Evolutionary conservation across 441 rosid genomes (phyloP).

Genomic region (Metrosideros polymorpha): DNA sequence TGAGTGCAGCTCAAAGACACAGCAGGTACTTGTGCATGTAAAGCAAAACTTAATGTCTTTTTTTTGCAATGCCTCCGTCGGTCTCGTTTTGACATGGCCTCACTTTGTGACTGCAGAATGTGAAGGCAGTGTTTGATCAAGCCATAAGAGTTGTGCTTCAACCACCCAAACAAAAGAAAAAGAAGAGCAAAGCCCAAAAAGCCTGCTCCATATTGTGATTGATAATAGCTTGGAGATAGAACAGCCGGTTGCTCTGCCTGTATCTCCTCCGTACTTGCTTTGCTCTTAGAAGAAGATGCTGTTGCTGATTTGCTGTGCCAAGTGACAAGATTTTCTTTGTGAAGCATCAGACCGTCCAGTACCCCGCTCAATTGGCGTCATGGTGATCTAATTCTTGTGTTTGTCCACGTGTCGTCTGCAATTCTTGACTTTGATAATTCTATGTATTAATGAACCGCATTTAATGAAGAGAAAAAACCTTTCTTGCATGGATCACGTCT

Average conservation of each 20-base stretch:
- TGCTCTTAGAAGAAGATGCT: slow-evolving; percentile 16
- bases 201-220: slow-evolving; percentile 66
- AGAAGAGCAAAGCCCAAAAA: slow-evolving; percentile 67
- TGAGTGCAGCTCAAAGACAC: slow-evolving; percentile 94
- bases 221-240: slow-evolving; percentile 15
- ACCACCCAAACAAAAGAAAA: slow-evolving; percentile 81
- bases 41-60: neutral
- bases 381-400: slow-evolving; percentile 22
- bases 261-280: slow-evolving; percentile 4
- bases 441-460: slow-evolving; percentile 26
- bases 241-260: slow-evolving; percentile 4
- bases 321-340: slow-evolving; percentile 15
- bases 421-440: slow-evolving; percentile 21
- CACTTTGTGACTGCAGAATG: slow-evolving; percentile 37
- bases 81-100: neutral
- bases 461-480: slow-evolving; percentile 15
- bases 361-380: slow-evolving; percentile 15
- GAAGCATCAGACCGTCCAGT: slow-evolving; percentile 24
- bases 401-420: slow-evolving; percentile 12
- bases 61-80: neutral
- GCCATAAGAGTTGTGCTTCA: slow-evolving; percentile 74
- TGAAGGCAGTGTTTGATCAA: slow-evolving; percentile 70
- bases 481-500: slow-evolving; percentile 7
- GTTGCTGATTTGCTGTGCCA: slow-evolving; percentile 12
- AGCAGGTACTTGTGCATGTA: slow-evolving; percentile 36